These are phyloP conservation scores for Ramalina intermedia DNA, from an alignment of 495 filamentous ascomycete genomes.

Conservation along the genomic window DNA sequence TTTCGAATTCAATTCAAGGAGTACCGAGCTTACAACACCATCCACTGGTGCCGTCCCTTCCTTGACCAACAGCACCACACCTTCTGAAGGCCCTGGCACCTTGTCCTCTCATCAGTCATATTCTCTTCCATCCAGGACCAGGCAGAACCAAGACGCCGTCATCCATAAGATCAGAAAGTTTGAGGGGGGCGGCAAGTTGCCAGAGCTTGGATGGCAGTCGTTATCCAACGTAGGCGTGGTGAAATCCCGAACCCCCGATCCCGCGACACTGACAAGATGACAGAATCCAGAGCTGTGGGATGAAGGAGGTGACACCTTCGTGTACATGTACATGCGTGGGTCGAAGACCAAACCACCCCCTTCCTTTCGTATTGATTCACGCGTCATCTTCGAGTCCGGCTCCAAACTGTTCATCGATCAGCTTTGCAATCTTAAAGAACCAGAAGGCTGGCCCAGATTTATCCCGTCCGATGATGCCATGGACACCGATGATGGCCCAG, in stretches of 20 bases:
- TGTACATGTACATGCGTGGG: conserved; percentile 20
- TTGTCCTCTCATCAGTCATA: conserved; percentile 1
- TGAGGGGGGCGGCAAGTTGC: conserved; percentile 18
- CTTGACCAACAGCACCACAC: conserved; percentile 15
- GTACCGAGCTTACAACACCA: conserved; percentile 14
- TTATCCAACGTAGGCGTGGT: conserved; percentile 14
- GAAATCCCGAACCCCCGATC: not conserved
- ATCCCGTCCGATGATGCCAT: conserved; percentile 4
- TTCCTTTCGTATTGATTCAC: conserved; percentile 18
- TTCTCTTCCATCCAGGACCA: conserved; percentile 4
- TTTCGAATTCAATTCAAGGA: conserved; percentile 12
- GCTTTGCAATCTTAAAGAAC: conserved; percentile 12
- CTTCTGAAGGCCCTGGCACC: conserved; percentile 12
- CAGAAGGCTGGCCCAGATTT: conserved; percentile 17
- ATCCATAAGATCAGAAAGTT: conserved; percentile 18
- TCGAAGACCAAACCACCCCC: conserved; percentile 18
- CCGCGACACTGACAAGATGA: not conserved
- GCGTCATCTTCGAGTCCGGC: conserved; percentile 13
- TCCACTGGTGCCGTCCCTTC: conserved; percentile 17
- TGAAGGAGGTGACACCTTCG: conserved; percentile 16
- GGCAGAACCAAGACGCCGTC: conserved; percentile 15
- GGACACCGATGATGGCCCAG: not conserved
- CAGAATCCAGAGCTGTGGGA: conserved; percentile 21
- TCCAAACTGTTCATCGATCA: conserved; percentile 16
- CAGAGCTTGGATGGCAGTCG: conserved; percentile 18